Base-by-base conservation (phyloP, 345 rosid genomes). In the Erysimum cheiranthoides region DNA sequence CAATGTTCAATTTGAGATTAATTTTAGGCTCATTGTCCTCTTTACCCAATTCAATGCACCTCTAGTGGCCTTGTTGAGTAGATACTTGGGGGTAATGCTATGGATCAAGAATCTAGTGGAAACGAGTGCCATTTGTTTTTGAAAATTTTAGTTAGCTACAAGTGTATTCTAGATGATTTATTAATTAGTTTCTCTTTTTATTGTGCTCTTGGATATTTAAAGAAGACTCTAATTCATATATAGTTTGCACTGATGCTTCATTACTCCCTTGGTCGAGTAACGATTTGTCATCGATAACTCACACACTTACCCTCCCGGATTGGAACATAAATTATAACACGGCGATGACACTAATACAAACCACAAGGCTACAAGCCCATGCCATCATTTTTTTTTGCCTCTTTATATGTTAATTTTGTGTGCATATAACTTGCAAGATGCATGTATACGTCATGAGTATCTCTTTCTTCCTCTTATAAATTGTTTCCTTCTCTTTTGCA, bases 1-100 rank as follows among this genome's bases (percentile, higher is more conserved):
- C 50, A 71, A 47, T 61, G 49, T 34, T 66, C 5, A 9, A 4
- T 28, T 57, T 63, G 9, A 64, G 7, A 40, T 40, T 39, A n/a
- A 2, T 13, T 28, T 40, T 3, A n/a, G 32, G 32, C 38, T 63
- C 9, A 9, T 28, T 39, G 5, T 8, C 68, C 38, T 63, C 17
- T 66, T 67, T 16, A 59, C 47, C 13, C 13, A 42, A 56, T 27
- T 28, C 66, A 32, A 34, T 36, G 27, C 35, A 58, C 27, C 2
- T 36, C 7, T n/a, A 4, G 7, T 27, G 14, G 28, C 14, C 35
- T 46, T 21, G 17, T 47, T 13, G n/a, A 34, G 38, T 46, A 32
- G 2, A n/a, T n/a, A n/a, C n/a, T n/a, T n/a, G n/a, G 35, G 61
- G 10, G 2, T 28, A 12, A 2, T 57, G 16, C 62, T 11, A 21